A percentile compares a stretch with the other conserved stretches of the same genome.
These are phyloP conservation scores for Mortierella sp. DNA, from an alignment of 371 early-diverging fungal genomes.

Conservation along the genomic window DNA sequence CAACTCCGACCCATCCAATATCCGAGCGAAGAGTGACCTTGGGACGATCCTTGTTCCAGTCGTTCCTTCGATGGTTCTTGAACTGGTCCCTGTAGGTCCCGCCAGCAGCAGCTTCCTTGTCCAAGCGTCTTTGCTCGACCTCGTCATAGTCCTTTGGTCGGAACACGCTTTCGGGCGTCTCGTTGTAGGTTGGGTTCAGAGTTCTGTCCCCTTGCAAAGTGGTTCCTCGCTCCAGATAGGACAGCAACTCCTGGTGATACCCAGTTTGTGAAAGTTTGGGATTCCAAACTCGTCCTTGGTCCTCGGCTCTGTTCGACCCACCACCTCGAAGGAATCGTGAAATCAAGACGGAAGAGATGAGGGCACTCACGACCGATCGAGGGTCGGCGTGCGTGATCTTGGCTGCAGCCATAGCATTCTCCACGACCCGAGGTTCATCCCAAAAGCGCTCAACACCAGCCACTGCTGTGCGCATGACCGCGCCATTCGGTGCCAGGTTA, in stretches of 20 bases:
- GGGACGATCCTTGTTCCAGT: constrained; percentile 33
- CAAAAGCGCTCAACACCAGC: constrained; percentile 70
- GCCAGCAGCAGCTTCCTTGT: constrained; percentile 7
- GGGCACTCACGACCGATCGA: constrained; percentile 70
- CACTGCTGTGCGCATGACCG: constrained; percentile 72
- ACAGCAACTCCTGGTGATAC: constrained; percentile 29
- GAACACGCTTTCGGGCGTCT: constrained; percentile 5
- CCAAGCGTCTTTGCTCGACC: neutral
- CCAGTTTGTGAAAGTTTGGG: neutral
- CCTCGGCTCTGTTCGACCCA: constrained; percentile 19
- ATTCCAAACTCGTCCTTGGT: constrained; percentile 57
- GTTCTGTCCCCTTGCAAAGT: constrained; percentile 15
- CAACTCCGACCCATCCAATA: constrained; percentile 55
- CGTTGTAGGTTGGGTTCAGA: constrained; percentile 5
- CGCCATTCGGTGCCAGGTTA: constrained; percentile 70
- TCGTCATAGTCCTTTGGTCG: constrained; percentile 24
- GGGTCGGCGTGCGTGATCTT: constrained; percentile 77
- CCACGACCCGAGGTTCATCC: constrained; percentile 71
- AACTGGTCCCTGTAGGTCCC: constrained; percentile 2
- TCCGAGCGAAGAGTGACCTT: constrained; percentile 23
- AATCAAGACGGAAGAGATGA: constrained; percentile 68
- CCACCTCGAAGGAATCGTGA: constrained; percentile 63
- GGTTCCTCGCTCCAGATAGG: constrained; percentile 32
- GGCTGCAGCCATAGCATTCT: constrained; percentile 69
- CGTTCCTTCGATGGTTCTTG: neutral